phyloP scores from a whole-genome alignment of 176 grass and related monocot genomes.

The Carex myosuroides region DNA sequence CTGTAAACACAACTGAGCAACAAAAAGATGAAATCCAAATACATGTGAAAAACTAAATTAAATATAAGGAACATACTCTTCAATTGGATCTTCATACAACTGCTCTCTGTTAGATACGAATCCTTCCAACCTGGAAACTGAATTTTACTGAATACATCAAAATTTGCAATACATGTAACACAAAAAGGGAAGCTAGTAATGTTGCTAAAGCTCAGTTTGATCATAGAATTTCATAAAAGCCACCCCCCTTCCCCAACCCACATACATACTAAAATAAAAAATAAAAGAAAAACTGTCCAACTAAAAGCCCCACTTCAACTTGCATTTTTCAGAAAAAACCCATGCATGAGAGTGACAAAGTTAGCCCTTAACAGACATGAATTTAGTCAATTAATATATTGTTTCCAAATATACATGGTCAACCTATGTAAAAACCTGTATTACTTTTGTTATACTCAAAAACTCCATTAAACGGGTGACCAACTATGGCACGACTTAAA shows the following conservation, averaged over 20 bases:
- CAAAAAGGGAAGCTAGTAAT: background rate
- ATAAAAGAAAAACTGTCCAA: background rate
- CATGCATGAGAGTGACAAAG: background rate
- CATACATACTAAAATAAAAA: background rate
- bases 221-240: background rate
- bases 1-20: background rate
- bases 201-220: background rate
- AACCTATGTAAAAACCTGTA: background rate
- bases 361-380: background rate
- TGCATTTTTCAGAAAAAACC: background rate
- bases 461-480: background rate
- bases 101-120: constrained; percentile 99
- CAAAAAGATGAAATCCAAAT: background rate
- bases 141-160: constrained; percentile 20
- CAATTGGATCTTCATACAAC: constrained; percentile 94
- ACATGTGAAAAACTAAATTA: background rate
- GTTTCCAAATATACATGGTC: background rate
- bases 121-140: constrained; percentile 97
- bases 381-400: background rate
- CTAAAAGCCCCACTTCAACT: background rate
- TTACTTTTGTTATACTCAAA: background rate
- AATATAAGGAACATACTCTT: constrained; percentile 68
- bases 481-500: background rate
- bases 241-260: background rate
- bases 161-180: constrained; percentile 1